Conservation (phyloP, 2,329 filamentous ascomycete species). For the Cordyceps fumosorosea region DNA sequence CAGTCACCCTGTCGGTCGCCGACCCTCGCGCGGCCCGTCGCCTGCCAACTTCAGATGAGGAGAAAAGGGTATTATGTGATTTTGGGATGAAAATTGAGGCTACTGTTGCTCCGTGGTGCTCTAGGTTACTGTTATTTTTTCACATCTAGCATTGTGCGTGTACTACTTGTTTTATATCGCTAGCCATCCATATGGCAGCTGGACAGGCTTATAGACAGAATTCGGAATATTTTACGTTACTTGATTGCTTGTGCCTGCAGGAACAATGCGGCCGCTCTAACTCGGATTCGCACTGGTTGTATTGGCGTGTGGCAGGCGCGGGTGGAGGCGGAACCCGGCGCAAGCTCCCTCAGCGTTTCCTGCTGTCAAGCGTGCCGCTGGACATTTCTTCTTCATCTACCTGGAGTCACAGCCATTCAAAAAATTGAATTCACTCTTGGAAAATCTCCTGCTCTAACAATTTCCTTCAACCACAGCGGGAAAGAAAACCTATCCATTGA, state of each 20-base stretch:
- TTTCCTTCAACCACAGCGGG: too few species aligned
- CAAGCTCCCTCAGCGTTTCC: too few species aligned
- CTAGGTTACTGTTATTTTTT: not conserved
- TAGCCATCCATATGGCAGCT: not conserved
- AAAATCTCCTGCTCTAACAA: too few species aligned
- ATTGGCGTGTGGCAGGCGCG: too few species aligned
- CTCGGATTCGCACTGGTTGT: too few species aligned
- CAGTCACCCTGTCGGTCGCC: not conserved
- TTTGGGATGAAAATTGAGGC: not conserved
- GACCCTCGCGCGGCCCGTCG: conserved; percentile 2
- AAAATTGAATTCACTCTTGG: too few species aligned
- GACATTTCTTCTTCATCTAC: too few species aligned
- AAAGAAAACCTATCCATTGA: too few species aligned
- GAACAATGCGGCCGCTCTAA: not conserved
- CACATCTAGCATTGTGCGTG: not conserved
- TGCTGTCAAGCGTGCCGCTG: too few species aligned
- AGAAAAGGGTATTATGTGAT: not conserved
- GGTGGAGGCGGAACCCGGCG: too few species aligned
- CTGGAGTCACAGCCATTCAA: too few species aligned
- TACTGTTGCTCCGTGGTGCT: not conserved
- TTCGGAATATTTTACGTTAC: not conserved
- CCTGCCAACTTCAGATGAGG: not conserved
- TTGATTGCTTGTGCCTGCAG: not conserved
- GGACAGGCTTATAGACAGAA: not conserved
- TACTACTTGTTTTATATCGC: not conserved